phyloP scores from a whole-genome alignment of 371 early-diverging fungal species.

The Phascolomyces articulosus region DNA sequence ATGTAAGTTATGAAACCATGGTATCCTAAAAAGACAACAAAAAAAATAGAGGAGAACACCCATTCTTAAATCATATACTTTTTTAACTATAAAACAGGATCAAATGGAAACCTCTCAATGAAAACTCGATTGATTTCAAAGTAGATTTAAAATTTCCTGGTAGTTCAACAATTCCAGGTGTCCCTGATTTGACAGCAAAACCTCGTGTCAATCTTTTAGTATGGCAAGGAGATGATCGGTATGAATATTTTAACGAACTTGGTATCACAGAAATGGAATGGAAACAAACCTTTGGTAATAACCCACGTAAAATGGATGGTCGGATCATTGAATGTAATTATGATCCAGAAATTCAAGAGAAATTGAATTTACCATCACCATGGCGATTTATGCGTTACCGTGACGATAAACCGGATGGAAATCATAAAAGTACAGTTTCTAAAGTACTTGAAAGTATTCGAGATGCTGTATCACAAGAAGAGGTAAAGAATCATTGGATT shows the following conservation, averaged over 20 bases:
- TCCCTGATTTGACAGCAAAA: slow-evolving; percentile 29
- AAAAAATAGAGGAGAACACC: too few relatives aligned
- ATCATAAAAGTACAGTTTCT: slow-evolving; percentile 71
- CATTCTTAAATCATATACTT: too few relatives aligned
- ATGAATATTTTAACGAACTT: slow-evolving; percentile 59
- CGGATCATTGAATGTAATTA: slow-evolving; percentile 74
- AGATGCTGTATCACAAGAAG: slow-evolving; percentile 74
- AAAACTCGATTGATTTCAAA: slow-evolving; percentile 97
- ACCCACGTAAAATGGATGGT: slow-evolving; percentile 48
- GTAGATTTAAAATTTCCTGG: slow-evolving; percentile 51
- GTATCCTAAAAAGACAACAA: too few relatives aligned
- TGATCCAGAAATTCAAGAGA: slow-evolving; percentile 53
- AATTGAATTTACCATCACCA: slow-evolving; percentile 38
- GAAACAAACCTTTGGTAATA: slow-evolving; percentile 34
- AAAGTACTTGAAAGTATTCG: slow-evolving; percentile 77
- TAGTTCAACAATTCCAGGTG: slow-evolving; percentile 38
- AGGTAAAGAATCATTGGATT: slow-evolving; percentile 53
- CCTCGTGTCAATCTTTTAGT: slow-evolving; percentile 58
- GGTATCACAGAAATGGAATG: slow-evolving; percentile 66
- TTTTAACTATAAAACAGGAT: slow-evolving; percentile 53
- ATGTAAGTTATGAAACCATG: too few relatives aligned
- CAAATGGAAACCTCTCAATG: slow-evolving; percentile 99
- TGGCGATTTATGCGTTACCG: slow-evolving; percentile 91
- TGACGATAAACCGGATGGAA: slow-evolving; percentile 85
- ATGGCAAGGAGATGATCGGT: slow-evolving; percentile 63